Base-by-base conservation (phyloP, 345 rosid species). In the Aquilaria yunnanensis region DNA sequence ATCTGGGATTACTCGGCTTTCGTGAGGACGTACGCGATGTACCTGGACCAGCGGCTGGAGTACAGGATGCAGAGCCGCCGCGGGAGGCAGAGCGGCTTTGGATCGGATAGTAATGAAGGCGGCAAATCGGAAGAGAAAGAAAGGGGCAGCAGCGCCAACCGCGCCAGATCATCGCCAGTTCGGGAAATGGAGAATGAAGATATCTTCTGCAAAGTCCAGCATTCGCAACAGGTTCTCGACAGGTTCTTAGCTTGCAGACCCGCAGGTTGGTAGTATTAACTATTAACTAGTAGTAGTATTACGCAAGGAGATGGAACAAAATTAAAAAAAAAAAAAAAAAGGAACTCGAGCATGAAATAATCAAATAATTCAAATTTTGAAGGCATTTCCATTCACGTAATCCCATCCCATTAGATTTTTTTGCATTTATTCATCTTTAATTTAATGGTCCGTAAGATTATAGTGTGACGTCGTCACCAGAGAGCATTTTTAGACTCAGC, bases 191-290 rank as follows among this genome's bases (percentile, higher is more conserved):
- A 73, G 63, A 68, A 45, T 23, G 99, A 81, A 3, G 70, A 67
- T n/a, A 31, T 90, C 2, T 81, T 90, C 66, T 77, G 80, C 9
- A 81, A 79, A 81, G 49, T 80, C n/a, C 87, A 83, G 13, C 96
- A 82, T 67, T 74, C 86, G 78, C 97, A 83, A 23, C 97, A 82
- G 72, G 80, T 88, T 5, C 83, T 94, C 9, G 91, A 83, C 2
- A 96, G 96, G 30, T 85, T 90, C 68, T 64, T 94, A 55, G 92
- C 97, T 57, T 90, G 97, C 61, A 82, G 85, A 33, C 97, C 99
- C 46, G 85, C 97, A 83, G 98, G 98, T 88, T 65, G 7, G 56
- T 77, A 45, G 13, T 14, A 54, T 1, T 12, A 14, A 16, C 43
- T 37, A 37, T 37, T 37, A 37, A 37, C 43, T 37, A 9, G 43